phyloP scores from a whole-genome alignment of 1,284 basidiomycete species.

The Moesziomyces globuligerus region DNA sequence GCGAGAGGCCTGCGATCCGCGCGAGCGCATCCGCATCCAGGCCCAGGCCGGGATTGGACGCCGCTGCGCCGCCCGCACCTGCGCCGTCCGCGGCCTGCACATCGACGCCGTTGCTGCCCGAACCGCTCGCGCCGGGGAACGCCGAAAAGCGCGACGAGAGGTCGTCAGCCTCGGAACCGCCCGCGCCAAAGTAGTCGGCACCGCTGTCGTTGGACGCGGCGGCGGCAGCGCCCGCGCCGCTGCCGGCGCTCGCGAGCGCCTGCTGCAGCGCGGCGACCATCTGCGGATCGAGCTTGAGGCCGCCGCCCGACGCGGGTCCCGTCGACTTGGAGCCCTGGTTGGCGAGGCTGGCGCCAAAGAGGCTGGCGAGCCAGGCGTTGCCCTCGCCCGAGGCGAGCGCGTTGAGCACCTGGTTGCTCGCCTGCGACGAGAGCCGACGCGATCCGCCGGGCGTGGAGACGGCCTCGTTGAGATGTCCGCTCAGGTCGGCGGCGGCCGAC shows the following conservation, averaged over 20 bases:
- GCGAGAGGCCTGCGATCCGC: slow-evolving; percentile 40
- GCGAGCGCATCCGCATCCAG: slow-evolving; percentile 42
- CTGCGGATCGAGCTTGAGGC: slow-evolving; percentile 57
- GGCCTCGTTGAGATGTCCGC: slow-evolving; percentile 32
- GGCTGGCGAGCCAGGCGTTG: slow-evolving; percentile 52
- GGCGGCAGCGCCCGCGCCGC: slow-evolving; percentile 7
- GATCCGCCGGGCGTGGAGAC: slow-evolving; percentile 50
- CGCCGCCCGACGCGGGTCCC: slow-evolving; percentile 32
- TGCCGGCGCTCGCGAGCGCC: slow-evolving; percentile 36
- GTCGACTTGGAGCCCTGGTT: slow-evolving; percentile 39
- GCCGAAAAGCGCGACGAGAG: slow-evolving; percentile 34
- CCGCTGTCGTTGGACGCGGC: slow-evolving; percentile 3
- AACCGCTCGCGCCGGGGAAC: slow-evolving; percentile 6
- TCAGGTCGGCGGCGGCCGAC: slow-evolving; percentile 19
- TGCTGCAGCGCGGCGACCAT: slow-evolving; percentile 56
- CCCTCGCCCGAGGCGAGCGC: slow-evolving; percentile 56
- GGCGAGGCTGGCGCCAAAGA: slow-evolving; percentile 49
- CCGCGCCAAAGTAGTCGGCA: slow-evolving; percentile 32
- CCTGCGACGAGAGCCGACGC: slow-evolving; percentile 41
- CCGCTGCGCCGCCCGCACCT: not conserved
- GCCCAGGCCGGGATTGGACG: slow-evolving; percentile 20
- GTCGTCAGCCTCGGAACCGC: slow-evolving; percentile 10
- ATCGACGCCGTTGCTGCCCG: slow-evolving; percentile 1
- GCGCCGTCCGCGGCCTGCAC: slow-evolving; percentile 2
- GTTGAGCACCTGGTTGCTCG: slow-evolving; percentile 54